Conservation (phyloP, 1,139 yeast species). For the Kodamaea arcana region DNA sequence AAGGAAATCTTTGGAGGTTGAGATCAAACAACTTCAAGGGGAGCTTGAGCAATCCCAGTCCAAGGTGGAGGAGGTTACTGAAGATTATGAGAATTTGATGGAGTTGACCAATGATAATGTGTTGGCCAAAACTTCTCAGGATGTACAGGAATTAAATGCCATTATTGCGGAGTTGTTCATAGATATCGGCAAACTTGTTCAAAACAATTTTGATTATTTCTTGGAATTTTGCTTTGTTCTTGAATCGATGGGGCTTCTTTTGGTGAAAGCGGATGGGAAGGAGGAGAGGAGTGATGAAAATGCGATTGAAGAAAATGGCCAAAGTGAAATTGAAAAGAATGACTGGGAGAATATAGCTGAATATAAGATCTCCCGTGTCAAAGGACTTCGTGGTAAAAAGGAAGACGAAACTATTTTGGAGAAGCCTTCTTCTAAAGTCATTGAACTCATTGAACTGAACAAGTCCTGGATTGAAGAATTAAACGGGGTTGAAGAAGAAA, state of each 20-base stretch:
- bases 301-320: no score
- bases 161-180: slow-evolving; percentile 19
- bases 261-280: slow-evolving; percentile 38
- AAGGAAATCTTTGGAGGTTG: slow-evolving; percentile 45
- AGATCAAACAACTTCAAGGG: slow-evolving; percentile 38
- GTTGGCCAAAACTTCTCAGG: slow-evolving; percentile 26
- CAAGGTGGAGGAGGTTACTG: slow-evolving; percentile 31
- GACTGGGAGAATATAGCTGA: no score
- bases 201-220: slow-evolving; percentile 25
- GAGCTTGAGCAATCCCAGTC: slow-evolving; percentile 33
- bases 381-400: slow-evolving; percentile 54
- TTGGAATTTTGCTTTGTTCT: slow-evolving; percentile 55
- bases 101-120: slow-evolving; percentile 20
- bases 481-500: slow-evolving; percentile 8
- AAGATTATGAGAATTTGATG: slow-evolving; percentile 53
- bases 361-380: slow-evolving; percentile 58
- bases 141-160: slow-evolving; percentile 25
- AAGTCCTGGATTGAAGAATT: slow-evolving; percentile 31
- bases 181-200: slow-evolving; percentile 18
- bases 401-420: slow-evolving; percentile 14
- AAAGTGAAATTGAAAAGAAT: no score
- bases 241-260: slow-evolving; percentile 74
- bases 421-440: slow-evolving; percentile 27
- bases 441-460: slow-evolving; percentile 23
- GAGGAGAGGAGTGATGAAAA: no score